phyloP scores from a whole-genome alignment of 176 grass and related monocot species.

The Musa acuminata region DNA sequence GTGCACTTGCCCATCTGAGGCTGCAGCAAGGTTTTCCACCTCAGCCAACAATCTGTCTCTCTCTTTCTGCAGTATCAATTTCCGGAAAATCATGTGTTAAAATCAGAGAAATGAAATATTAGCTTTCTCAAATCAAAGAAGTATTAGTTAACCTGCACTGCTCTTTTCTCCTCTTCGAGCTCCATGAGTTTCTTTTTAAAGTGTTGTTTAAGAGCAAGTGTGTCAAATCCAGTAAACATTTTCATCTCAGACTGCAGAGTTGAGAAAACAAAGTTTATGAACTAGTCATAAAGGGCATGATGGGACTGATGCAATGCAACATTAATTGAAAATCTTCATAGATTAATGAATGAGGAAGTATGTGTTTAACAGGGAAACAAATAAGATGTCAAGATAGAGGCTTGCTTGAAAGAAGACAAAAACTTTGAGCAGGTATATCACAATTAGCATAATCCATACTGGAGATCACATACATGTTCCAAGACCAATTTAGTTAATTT shows the following conservation, averaged over 20 bases:
- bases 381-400: background rate
- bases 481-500: too few relatives aligned
- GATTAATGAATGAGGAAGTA: background rate
- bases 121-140: background rate
- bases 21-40: constrained; percentile 88
- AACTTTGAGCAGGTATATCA: background rate
- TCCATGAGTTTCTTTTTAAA: constrained; percentile 97
- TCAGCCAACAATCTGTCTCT: constrained; percentile 95
- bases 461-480: too few relatives aligned
- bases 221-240: constrained; percentile 86
- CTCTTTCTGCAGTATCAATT: constrained; percentile 55
- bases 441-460: too few relatives aligned
- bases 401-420: background rate
- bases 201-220: constrained; percentile 92
- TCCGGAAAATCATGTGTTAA: background rate
- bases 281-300: background rate
- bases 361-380: background rate
- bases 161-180: constrained; percentile 94
- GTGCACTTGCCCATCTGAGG: constrained; percentile 63
- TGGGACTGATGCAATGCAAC: background rate
- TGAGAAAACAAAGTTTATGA: background rate
- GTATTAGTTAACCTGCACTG: constrained; percentile 64
- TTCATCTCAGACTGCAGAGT: constrained; percentile 87
- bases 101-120: background rate
- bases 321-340: background rate